phyloP scores from a whole-genome alignment of 805 yeast species.

The Candida ascalaphidarum region DNA sequence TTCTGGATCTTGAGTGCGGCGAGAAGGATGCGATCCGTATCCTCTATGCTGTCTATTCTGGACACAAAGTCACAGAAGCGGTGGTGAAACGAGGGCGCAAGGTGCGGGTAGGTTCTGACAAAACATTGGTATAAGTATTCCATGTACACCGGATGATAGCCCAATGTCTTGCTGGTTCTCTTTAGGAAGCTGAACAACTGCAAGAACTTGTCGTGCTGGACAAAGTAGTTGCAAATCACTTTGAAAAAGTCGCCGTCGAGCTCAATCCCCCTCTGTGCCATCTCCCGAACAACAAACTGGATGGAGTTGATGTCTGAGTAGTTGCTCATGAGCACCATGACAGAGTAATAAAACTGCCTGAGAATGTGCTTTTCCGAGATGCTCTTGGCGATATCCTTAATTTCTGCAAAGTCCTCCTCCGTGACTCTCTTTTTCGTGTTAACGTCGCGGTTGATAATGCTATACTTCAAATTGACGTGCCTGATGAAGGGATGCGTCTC shows the following conservation, averaged over 20 bases:
- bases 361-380: slow-evolving; percentile 1
- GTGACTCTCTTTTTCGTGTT: slow-evolving; percentile 15
- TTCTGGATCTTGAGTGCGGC: slow-evolving; percentile 7
- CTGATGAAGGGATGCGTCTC: slow-evolving; percentile 15
- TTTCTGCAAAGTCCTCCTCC: slow-evolving; percentile 13
- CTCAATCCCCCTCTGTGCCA: slow-evolving; percentile 15
- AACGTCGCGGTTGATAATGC: slow-evolving; percentile 18
- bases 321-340: slow-evolving; percentile 19
- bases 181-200: slow-evolving; percentile 17
- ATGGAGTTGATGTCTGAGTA: slow-evolving; percentile 19
- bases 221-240: slow-evolving; percentile 17
- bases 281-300: slow-evolving; percentile 14
- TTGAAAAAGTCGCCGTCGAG: slow-evolving; percentile 12
- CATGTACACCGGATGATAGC: slow-evolving; percentile 15
- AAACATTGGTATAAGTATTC: slow-evolving; percentile 20
- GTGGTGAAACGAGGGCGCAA: slow-evolving; percentile 14
- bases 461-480: slow-evolving; percentile 12
- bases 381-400: slow-evolving; percentile 11
- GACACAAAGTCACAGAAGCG: slow-evolving; percentile 13
- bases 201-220: slow-evolving; percentile 17
- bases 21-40: slow-evolving; percentile 7
- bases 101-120: slow-evolving; percentile 24
- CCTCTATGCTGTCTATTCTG: slow-evolving; percentile 1
- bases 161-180: slow-evolving; percentile 6
- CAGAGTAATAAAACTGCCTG: too few species aligned